phyloP scores from a whole-genome alignment of 2,329 filamentous ascomycete genomes.

The Colletotrichum echinochloae region DNA sequence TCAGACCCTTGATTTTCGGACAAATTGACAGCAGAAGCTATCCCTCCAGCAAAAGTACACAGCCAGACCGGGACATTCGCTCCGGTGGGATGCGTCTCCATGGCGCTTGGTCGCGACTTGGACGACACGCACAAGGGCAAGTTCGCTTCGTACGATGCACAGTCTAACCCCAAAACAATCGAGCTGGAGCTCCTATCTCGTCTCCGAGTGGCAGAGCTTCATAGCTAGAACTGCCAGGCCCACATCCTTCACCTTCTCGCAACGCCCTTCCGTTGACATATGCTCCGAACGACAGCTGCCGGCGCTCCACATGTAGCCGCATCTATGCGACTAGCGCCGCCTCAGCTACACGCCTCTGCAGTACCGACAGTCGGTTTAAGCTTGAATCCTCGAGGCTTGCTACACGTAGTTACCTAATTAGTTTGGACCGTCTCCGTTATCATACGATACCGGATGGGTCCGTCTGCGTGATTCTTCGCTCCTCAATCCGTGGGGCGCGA shows the following conservation, averaged over 20 bases:
- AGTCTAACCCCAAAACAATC: background rate
- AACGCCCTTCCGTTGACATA: conserved; percentile 32
- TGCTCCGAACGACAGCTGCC: background rate
- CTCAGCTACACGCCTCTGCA: conserved; percentile 5
- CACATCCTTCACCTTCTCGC: background rate
- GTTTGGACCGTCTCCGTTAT: conserved; percentile 3
- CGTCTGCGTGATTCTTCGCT: background rate
- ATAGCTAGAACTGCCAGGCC: background rate
- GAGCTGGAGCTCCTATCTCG: background rate
- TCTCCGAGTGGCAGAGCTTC: conserved; percentile 12
- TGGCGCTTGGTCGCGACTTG: background rate
- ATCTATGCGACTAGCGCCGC: background rate
- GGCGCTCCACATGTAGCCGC: conserved; percentile 7
- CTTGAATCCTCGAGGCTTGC: background rate
- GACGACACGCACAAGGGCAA: background rate
- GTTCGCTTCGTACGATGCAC: background rate
- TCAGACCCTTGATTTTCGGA: background rate
- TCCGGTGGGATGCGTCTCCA: background rate
- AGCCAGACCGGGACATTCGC: background rate
- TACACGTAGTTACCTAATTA: background rate
- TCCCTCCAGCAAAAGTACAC: background rate
- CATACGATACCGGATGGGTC: background rate
- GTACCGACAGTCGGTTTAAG: background rate
- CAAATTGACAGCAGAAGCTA: background rate
- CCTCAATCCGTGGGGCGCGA: background rate